A percentile compares a stretch with the other conserved stretches of the same genome.
Evolutionary conservation across 108 stramenopile species (phyloP).

Genomic region (Cyclotella kingstonii): DNA sequence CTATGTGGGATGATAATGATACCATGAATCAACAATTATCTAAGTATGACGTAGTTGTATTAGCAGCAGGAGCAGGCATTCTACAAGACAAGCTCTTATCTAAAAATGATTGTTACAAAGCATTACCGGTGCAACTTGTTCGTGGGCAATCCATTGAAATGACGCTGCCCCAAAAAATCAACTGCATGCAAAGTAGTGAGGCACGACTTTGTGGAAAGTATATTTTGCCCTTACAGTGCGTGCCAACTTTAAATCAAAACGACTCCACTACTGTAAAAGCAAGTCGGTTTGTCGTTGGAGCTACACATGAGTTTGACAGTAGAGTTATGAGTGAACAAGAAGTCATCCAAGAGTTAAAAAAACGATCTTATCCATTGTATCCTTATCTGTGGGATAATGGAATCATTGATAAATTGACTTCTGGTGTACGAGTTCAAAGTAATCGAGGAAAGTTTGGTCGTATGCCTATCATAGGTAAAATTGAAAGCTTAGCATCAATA

Average conservation of each 20-base stretch:
- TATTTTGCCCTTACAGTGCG: conserved; percentile 52
- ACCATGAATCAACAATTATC: conserved; percentile 22
- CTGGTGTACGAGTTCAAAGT: conserved; percentile 72
- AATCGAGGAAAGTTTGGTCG: conserved; percentile 69
- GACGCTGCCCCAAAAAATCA: conserved; percentile 6
- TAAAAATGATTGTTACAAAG: conserved; percentile 1
- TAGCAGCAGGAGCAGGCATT: conserved; percentile 71
- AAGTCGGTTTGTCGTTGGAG: conserved; percentile 60
- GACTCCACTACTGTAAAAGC: conserved; percentile 1
- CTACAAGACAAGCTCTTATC: conserved; percentile 38
- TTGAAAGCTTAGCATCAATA: conserved; percentile 1
- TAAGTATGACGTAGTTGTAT: conserved; percentile 54
- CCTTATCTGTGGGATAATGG: conserved; percentile 68
- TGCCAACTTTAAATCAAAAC: not conserved
- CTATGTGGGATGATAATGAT: conserved; percentile 9
- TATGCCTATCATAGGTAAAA: conserved; percentile 72
- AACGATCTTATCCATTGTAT: conserved; percentile 52
- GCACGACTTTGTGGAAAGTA: conserved; percentile 85
- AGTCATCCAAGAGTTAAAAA: conserved; percentile 53
- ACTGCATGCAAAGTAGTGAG: not conserved
- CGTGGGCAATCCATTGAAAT: conserved; percentile 86
- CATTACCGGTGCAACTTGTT: conserved; percentile 66
- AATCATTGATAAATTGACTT: conserved; percentile 49
- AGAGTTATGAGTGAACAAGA: conserved; percentile 37
- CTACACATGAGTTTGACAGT: conserved; percentile 79